Conservation (phyloP, 331 rosid species). For the Arachis monticola region DNA sequence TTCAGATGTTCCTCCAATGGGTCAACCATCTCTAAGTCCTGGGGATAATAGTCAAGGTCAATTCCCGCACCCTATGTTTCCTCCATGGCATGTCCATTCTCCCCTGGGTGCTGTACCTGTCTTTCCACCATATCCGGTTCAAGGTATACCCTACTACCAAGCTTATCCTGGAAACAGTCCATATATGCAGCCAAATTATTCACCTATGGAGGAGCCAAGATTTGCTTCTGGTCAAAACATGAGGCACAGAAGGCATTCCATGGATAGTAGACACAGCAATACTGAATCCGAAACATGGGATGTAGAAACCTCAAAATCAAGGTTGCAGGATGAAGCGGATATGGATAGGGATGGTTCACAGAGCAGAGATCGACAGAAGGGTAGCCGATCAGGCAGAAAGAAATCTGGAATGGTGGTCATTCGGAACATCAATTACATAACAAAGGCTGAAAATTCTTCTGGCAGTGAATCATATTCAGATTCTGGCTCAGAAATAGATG, state of each 20-base stretch:
- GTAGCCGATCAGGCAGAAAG: slow-evolving; percentile 63
- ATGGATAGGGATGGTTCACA: slow-evolving; percentile 60
- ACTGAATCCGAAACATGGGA: slow-evolving; percentile 67
- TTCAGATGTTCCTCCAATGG: slow-evolving; percentile 69
- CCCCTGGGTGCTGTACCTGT: slow-evolving; percentile 79
- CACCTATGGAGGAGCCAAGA: slow-evolving; percentile 73
- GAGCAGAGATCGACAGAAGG: slow-evolving; percentile 59
- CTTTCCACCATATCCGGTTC: slow-evolving; percentile 85
- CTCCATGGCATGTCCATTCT: slow-evolving; percentile 96
- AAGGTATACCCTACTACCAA: slow-evolving; percentile 94
- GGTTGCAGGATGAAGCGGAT: slow-evolving; percentile 60
- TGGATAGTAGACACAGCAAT: slow-evolving; percentile 71
- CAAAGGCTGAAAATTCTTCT: slow-evolving; percentile 69
- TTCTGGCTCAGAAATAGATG: slow-evolving; percentile 68
- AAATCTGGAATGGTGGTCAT: slow-evolving; percentile 89
- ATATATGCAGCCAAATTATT: slow-evolving; percentile 75
- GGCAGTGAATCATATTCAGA: slow-evolving; percentile 69
- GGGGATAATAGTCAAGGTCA: slow-evolving; percentile 86
- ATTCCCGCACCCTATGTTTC: slow-evolving; percentile 82
- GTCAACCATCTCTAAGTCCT: slow-evolving; percentile 61
- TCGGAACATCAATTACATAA: slow-evolving; percentile 88
- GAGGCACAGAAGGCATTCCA: slow-evolving; percentile 79
- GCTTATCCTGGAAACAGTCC: slow-evolving; percentile 78
- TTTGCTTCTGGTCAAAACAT: slow-evolving; percentile 53
- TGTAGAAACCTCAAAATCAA: slow-evolving; percentile 57